Conservation (phyloP, 352 stramenopile genomes). For the Plasmopara viticola region DNA sequence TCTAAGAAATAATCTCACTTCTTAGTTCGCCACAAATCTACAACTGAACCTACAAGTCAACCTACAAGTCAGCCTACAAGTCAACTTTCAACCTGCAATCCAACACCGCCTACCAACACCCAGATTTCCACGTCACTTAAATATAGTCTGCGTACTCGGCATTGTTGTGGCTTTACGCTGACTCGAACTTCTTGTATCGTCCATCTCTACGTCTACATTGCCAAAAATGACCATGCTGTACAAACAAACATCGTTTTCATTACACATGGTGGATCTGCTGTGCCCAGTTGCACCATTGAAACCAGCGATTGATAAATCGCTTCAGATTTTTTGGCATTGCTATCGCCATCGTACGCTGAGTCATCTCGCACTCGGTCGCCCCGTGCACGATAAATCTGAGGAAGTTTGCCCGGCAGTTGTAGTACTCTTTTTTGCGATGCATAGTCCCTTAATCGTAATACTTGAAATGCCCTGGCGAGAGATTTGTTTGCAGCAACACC, state of each 20-base stretch:
- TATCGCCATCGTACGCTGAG: conserved; percentile 30
- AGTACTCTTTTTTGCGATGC: neutral
- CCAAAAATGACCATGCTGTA: conserved; percentile 59
- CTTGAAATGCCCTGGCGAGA: conserved; percentile 46
- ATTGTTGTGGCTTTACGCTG: conserved; percentile 19
- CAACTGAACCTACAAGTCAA: no score
- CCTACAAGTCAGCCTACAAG: no score
- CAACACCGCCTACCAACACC: no score
- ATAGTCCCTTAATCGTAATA: conserved; percentile 41
- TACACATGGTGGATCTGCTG: conserved; percentile 41
- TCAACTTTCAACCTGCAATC: no score
- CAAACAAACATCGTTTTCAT: conserved; percentile 38
- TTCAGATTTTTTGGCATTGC: conserved; percentile 45
- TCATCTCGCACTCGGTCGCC: conserved; percentile 51
- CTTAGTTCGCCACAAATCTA: no score
- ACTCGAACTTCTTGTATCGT: conserved; percentile 36
- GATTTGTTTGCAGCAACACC: conserved; percentile 69
- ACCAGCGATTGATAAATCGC: conserved; percentile 57
- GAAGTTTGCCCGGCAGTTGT: conserved; percentile 8
- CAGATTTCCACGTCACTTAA: no score
- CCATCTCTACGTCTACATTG: conserved; percentile 44
- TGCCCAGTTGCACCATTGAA: conserved; percentile 44
- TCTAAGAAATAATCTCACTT: no score
- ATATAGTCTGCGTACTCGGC: conserved; percentile 21
- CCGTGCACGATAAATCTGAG: conserved; percentile 16